Percentiles rank a stretch among this genome's conserved stretches.
Evolutionary conservation across 345 rosid genomes (phyloP).

Genomic region (Carallia pectinifolia): DNA sequence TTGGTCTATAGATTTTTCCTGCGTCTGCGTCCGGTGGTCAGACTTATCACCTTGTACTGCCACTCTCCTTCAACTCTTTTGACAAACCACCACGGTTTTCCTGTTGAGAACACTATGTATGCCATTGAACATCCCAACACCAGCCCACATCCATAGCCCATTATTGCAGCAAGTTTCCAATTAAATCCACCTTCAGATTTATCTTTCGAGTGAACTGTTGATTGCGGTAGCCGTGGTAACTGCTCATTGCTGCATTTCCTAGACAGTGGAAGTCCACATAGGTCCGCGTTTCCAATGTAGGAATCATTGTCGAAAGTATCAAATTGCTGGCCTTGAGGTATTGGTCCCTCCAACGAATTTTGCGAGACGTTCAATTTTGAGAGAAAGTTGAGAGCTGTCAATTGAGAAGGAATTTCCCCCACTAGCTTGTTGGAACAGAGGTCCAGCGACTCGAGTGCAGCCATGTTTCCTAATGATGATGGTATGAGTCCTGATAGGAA

Average conservation of each 20-base stretch:
- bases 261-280: conserved; percentile 6
- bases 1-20: not conserved
- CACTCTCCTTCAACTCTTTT: not conserved
- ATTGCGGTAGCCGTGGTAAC: not conserved
- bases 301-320: conserved; percentile 1
- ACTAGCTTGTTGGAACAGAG: conserved; percentile 22
- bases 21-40: not conserved
- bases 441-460: conserved; percentile 20
- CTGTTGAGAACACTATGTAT: not conserved
- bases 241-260: not conserved
- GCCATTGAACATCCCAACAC: not conserved
- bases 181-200: not conserved
- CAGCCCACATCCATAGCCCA: conserved; percentile 8
- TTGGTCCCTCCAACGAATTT: not conserved
- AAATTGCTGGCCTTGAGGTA: conserved; percentile 9
- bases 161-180: not conserved
- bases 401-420: conserved; percentile 20
- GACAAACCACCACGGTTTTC: conserved; percentile 8
- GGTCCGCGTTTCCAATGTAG: not conserved
- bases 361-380: not conserved
- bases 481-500: conserved; percentile 8
- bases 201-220: not conserved
- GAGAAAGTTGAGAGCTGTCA: conserved; percentile 5
- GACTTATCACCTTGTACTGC: not conserved
- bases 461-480: conserved; percentile 10